These are phyloP conservation scores for Zasmidium cellare DNA, from an alignment of 2,329 filamentous ascomycete genomes.

Conservation along the genomic window DNA sequence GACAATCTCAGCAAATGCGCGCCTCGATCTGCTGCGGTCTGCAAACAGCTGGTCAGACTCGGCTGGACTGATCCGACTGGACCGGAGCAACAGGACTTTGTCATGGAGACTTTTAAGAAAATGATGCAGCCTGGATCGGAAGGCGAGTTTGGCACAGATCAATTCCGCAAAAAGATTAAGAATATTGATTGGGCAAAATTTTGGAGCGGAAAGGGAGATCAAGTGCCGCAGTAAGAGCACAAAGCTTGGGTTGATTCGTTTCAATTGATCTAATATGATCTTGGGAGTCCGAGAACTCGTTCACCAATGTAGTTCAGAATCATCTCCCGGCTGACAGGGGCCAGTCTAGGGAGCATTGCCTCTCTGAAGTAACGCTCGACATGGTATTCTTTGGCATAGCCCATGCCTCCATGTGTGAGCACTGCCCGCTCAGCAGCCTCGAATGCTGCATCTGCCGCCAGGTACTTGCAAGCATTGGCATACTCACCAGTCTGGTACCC, in stretches of 20 bases:
- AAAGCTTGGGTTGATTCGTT: neutral
- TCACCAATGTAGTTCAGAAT: conserved; percentile 36
- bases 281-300: conserved; percentile 31
- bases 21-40: conserved; percentile 15
- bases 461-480: conserved; percentile 69
- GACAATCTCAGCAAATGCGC: conserved; percentile 12
- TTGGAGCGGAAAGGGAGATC: neutral
- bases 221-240: neutral
- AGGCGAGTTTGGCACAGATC: conserved; percentile 17
- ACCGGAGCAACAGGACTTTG: conserved; percentile 10
- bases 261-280: conserved; percentile 23
- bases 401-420: conserved; percentile 63
- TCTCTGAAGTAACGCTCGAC: conserved; percentile 67
- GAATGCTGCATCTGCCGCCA: conserved; percentile 66
- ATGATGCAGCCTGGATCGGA: conserved; percentile 24
- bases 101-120: conserved; percentile 17
- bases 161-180: conserved; percentile 16
- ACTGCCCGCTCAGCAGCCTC: conserved; percentile 62
- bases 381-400: conserved; percentile 61
- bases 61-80: conserved; percentile 17
- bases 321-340: conserved; percentile 56
- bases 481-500: conserved; percentile 49
- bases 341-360: conserved; percentile 64
- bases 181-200: neutral
- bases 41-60: conserved; percentile 19